A percentile compares a stretch with the other conserved stretches of the same genome.
Conservation (phyloP, 2,329 filamentous ascomycete genomes). For the Botrytis elliptica region DNA sequence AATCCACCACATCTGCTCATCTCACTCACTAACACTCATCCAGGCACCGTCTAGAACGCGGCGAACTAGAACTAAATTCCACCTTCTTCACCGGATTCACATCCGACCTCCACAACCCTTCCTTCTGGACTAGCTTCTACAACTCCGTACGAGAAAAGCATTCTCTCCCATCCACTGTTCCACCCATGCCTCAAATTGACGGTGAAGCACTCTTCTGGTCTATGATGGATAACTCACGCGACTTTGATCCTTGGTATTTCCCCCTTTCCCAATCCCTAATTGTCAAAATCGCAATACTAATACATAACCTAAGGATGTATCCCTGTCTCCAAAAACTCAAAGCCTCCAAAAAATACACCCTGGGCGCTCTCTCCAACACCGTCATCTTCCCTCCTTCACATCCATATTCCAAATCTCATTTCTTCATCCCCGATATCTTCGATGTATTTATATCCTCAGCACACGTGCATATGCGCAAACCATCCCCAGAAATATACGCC, state of each 20-base stretch:
- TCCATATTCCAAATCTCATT: slow-evolving; percentile 45
- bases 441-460: slow-evolving; percentile 87
- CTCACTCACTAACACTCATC: not conserved
- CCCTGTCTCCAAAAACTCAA: slow-evolving; percentile 73
- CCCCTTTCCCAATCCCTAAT: no score
- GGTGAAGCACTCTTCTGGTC: slow-evolving; percentile 79
- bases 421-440: slow-evolving; percentile 61
- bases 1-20: no score
- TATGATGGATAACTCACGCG: slow-evolving; percentile 77
- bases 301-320: slow-evolving; percentile 61
- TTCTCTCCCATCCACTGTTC: slow-evolving; percentile 46
- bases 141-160: slow-evolving; percentile 40
- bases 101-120: slow-evolving; percentile 64
- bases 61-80: slow-evolving; percentile 72
- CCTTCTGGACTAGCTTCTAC: slow-evolving; percentile 70
- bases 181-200: slow-evolving; percentile 70
- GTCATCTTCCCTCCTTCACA: slow-evolving; percentile 80
- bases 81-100: slow-evolving; percentile 76
- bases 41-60: slow-evolving; percentile 74
- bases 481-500: slow-evolving; percentile 77
- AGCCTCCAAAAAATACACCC: slow-evolving; percentile 61
- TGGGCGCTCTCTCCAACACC: slow-evolving; percentile 88
- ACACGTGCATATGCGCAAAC: slow-evolving; percentile 84
- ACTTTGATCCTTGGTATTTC: slow-evolving; percentile 63
- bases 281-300: not conserved